These are phyloP conservation scores for Neofusicoccum sp. DNA, from an alignment of 2,329 filamentous ascomycete genomes.

Conservation along the genomic window DNA sequence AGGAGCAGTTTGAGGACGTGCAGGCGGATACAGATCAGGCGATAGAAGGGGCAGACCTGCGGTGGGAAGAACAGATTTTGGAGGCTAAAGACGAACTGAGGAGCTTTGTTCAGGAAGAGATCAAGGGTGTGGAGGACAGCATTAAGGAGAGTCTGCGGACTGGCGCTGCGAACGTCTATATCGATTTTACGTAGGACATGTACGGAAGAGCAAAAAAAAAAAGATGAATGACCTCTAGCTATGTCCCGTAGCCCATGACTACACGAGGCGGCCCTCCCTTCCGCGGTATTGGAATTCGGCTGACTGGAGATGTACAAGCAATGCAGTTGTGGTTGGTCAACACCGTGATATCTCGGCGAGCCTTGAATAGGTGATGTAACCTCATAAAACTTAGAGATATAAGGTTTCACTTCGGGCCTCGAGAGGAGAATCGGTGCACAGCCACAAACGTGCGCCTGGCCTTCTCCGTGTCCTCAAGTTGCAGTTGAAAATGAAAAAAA, in stretches of 20 bases:
- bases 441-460: too few relatives aligned
- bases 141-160: neutral
- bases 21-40: neutral
- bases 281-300: too few relatives aligned
- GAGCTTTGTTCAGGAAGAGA: neutral
- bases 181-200: neutral
- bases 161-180: neutral
- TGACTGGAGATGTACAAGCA: too few relatives aligned
- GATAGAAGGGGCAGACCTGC: neutral
- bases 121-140: neutral
- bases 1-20: neutral
- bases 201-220: neutral
- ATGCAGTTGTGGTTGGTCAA: too few relatives aligned
- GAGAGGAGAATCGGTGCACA: too few relatives aligned
- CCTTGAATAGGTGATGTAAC: too few relatives aligned
- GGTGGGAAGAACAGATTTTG: neutral
- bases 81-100: neutral
- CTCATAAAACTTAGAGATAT: too few relatives aligned
- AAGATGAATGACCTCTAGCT: neutral
- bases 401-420: too few relatives aligned
- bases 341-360: too few relatives aligned
- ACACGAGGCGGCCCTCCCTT: neutral
- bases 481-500: too few relatives aligned
- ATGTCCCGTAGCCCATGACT: neutral
- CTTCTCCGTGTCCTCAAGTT: too few relatives aligned